Evolutionary conservation across 2,329 filamentous ascomycete species (phyloP).

Genomic region (Trichophyton benhamiae): DNA sequence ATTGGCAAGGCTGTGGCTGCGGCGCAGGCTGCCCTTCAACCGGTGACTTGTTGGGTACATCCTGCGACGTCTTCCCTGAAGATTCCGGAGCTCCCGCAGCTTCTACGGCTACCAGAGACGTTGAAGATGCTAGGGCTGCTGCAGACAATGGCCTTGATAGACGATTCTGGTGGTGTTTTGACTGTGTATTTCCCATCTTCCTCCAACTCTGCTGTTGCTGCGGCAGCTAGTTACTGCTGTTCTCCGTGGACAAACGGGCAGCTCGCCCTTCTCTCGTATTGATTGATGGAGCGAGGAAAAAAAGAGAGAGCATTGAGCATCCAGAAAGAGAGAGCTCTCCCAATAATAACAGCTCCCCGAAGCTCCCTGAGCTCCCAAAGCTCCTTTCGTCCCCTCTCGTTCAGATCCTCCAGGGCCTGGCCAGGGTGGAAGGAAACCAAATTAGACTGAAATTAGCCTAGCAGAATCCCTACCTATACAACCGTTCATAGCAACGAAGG

Average conservation of each 20-base stretch:
- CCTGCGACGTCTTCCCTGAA: background rate
- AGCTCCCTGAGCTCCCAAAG: too few relatives aligned
- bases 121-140: background rate
- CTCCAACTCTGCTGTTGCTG: background rate
- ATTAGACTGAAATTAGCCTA: background rate
- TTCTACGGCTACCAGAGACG: background rate
- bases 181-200: background rate
- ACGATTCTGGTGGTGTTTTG: background rate
- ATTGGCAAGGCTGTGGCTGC: background rate
- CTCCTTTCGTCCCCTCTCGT: too few relatives aligned
- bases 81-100: background rate
- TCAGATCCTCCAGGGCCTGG: background rate
- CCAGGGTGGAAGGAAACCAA: background rate
- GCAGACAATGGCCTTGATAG: background rate
- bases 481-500: background rate
- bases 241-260: too few relatives aligned
- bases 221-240: too few relatives aligned
- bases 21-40: too few relatives aligned
- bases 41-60: background rate
- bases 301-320: background rate
- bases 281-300: background rate
- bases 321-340: too few relatives aligned
- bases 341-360: too few relatives aligned
- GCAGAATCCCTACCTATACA: background rate
- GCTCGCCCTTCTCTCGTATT: background rate